Evolutionary conservation across 1,284 basidiomycete species (phyloP).

Genomic region (Heliocybe sulcata): DNA sequence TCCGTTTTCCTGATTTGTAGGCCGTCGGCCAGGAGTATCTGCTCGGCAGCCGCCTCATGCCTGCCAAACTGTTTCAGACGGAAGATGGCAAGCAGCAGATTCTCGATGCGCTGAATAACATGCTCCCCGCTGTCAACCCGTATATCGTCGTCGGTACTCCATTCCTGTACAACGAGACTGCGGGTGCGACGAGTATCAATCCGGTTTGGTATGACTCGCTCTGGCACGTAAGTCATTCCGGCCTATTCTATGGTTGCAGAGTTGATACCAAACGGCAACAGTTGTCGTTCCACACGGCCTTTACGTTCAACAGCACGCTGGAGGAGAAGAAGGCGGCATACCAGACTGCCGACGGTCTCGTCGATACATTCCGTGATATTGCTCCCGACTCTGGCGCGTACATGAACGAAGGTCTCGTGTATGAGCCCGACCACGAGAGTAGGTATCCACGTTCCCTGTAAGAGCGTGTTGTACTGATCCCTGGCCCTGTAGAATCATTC

Average conservation of each 20-base stretch:
- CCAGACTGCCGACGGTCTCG: conserved; percentile 10
- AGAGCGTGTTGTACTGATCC: background rate
- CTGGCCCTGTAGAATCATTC: conserved; percentile 29
- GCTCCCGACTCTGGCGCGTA: conserved; percentile 14
- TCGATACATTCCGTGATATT: conserved; percentile 14
- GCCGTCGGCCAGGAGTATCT: conserved; percentile 28
- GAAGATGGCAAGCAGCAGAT: conserved; percentile 19
- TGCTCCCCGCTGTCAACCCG: conserved; percentile 11
- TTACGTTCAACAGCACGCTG: conserved; percentile 17
- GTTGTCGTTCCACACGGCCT: conserved; percentile 5
- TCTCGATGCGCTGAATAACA: conserved; percentile 26
- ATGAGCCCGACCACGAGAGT: conserved; percentile 10
- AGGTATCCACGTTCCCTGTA: background rate
- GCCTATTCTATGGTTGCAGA: conserved; percentile 16
- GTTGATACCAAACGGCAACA: background rate
- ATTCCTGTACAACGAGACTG: conserved; percentile 13
- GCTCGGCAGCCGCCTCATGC: conserved; percentile 30
- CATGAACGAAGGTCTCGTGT: conserved; percentile 11
- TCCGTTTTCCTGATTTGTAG: no score
- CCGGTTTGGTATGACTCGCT: conserved; percentile 19
- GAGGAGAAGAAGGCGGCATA: conserved; percentile 14
- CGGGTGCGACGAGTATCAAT: conserved; percentile 16
- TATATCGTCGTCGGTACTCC: conserved; percentile 18
- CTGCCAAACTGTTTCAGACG: conserved; percentile 27
- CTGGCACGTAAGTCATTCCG: background rate